Percentiles rank a stretch among this genome's conserved stretches.
Evolutionary conservation across 768 basidiomycete species (phyloP).

Genomic region (Hygrocybe coccinea): DNA sequence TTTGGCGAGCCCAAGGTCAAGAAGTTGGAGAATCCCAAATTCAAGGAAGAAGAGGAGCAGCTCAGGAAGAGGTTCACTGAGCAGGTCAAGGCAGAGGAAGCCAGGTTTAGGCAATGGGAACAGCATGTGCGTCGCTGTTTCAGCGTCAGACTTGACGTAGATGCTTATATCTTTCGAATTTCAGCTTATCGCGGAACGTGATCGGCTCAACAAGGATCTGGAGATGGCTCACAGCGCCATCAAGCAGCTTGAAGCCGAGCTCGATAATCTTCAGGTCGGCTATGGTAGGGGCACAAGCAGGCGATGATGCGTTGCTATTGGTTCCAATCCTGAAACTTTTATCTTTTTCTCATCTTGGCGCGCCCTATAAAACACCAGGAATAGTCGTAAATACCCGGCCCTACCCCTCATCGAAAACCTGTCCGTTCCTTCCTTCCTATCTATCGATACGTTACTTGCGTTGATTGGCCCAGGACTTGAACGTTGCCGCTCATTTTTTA

Average conservation of each 20-base stretch:
- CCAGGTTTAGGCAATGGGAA: conserved; percentile 98
- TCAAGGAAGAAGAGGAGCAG: conserved; percentile 98
- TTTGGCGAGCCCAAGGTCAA: conserved; percentile 98
- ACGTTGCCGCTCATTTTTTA: too few species aligned
- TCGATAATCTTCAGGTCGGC: conserved; percentile 84
- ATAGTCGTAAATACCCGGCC: conserved; percentile 1
- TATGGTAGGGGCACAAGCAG: conserved; percentile 64
- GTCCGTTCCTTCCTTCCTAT: not conserved
- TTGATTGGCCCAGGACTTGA: too few species aligned
- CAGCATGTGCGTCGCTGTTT: conserved; percentile 68
- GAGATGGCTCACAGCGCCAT: conserved; percentile 88
- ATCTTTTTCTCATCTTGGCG: not conserved
- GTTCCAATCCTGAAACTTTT: not conserved
- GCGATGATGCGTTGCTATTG: conserved; percentile 37
- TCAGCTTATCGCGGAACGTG: conserved; percentile 95
- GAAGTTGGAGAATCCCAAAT: conserved; percentile 99
- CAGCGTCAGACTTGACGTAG: conserved; percentile 1
- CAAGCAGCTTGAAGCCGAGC: conserved; percentile 85
- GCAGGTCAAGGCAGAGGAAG: conserved; percentile 98
- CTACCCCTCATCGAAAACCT: not conserved
- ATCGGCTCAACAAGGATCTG: conserved; percentile 98
- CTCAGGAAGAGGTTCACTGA: conserved; percentile 97
- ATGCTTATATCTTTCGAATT: conserved; percentile 16
- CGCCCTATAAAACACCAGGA: not conserved
- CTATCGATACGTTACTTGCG: too few species aligned